Evolutionary conservation across 768 basidiomycete species (phyloP), one percentile per base, ranked within the genome.

Genomic region (Pleurotus djamor): DNA sequence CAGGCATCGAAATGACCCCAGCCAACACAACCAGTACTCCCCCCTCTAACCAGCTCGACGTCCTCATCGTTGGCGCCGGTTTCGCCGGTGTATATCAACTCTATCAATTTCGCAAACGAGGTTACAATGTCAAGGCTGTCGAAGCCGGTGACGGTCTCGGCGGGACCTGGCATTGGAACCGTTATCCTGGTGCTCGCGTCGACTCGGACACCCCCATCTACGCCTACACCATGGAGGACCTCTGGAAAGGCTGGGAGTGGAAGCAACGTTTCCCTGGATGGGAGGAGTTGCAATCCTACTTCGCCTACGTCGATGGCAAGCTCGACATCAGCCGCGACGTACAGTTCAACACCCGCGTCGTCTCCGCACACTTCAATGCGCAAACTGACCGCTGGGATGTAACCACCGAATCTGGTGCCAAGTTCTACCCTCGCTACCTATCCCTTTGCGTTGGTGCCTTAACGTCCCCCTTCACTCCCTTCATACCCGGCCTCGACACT

Each of bases 361-460:
- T 60, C 14, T 52, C 65, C 8, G 68, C 69, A 5, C 54, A 59
- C 12, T 71, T 67, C 51, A 57, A 69, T 43, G 60, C 59, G 7
- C 13, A 36, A 35, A 60, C 56, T 4, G 49, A 67, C 38, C 61
- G 67, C 9, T 70, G 69, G 69, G 48, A 58, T 1, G 67, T 70
- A 35, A 60, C 58, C 13, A 64, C 67, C 3, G 41, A 66, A 13
- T 54, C 49, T 13, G 67, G 69, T 6, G 49, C 16, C 1, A 60
- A 59, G 41, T 60, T 63, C 2, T 57, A 49, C 3, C 59, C 69
- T 12, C 66, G 65, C 1, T 67, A 63, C 61, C 61, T 71, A 28
- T 43, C 66, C n/a, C 61, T 68, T 13, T 66, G 66, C 45, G 66
- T 66, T 16, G 68, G 69, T 3, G 63, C 65, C 36, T 62, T 64